phyloP scores from a whole-genome alignment of 345 rosid species.

The Gossypium arboreum region DNA sequence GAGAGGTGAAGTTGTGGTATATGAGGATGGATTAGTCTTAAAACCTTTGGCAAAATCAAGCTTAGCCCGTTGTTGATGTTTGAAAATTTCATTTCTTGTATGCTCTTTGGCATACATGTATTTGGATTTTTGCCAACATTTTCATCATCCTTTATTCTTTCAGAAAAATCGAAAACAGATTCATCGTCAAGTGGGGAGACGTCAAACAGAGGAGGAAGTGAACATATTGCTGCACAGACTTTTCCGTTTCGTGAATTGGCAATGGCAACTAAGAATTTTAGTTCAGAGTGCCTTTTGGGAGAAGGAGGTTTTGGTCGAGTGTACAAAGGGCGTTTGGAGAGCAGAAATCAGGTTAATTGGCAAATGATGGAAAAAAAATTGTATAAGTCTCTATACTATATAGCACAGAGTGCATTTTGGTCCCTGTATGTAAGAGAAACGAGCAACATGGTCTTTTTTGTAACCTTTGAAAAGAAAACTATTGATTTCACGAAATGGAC shows the following conservation, averaged over 20 bases:
- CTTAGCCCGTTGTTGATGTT: background rate
- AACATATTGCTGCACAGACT: conserved; percentile 59
- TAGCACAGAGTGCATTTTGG: too few species aligned
- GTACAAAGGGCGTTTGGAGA: conserved; percentile 25
- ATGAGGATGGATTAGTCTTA: background rate
- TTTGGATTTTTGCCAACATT: background rate
- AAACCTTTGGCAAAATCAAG: background rate
- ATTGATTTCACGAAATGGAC: too few species aligned
- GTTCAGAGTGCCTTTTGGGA: conserved; percentile 73
- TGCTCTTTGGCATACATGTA: background rate
- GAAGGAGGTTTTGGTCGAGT: conserved; percentile 91
- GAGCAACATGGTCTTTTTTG: too few species aligned
- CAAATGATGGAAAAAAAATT: background rate
- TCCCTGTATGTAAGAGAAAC: too few species aligned
- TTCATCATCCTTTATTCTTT: conserved; percentile 15
- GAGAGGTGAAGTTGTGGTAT: background rate
- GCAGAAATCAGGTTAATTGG: conserved; percentile 51
- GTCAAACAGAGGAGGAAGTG: conserved; percentile 45
- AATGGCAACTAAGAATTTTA: conserved; percentile 72
- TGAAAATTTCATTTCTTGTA: conserved; percentile 1
- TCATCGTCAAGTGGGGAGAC: conserved; percentile 31
- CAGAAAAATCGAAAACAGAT: conserved; percentile 42
- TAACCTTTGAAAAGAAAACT: too few species aligned
- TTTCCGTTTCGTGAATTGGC: conserved; percentile 77
- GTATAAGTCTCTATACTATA: too few species aligned